Base-by-base conservation (phyloP, 192 early-diverging fungal genomes). In the Coemansia sp. region DNA sequence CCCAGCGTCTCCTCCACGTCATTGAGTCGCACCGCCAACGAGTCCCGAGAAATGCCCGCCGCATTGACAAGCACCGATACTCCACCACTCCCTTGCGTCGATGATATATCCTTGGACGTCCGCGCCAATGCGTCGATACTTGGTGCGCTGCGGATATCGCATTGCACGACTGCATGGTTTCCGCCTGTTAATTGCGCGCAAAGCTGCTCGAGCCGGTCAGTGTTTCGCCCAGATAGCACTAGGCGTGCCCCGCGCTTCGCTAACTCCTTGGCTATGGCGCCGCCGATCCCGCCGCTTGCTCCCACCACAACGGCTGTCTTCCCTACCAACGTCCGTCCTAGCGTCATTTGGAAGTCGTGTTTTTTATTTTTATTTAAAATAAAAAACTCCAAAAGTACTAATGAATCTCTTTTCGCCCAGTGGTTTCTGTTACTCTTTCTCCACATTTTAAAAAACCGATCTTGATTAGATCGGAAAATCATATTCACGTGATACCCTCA, bases 211-310 rank as follows among this genome's bases (percentile, higher is more conserved):
- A 49, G 84, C 68, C 62, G 70, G 39, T 21, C 63, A 15, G 24
- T 83, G 81, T 62, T 88, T 8, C 87, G 85, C 5, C 90, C 89
- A 2, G 89, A 67, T 5, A 92, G 43, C 20, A 90, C 77, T 16
- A 89, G 62, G 1, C 73, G 75, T 2, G 86, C 86, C 2, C 89
- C 89, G 4, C 87, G 78, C 8, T 58, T 26, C 1, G 89, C 87
- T 70, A 92, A 90, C 15, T 87, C 82, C 39, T 80, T 60, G 6
- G 89, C 87, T 64, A 86, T 87, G 15, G 89, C 86, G 6, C 88
- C 66, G 9, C 93, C 93, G 63, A 94, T 93, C 12, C 93, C 93
- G 51, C 93, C 88, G 24, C 88, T 90, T 0, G 91, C 93, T 0
- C 93, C 93, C 20, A 91, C 89, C 23, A 94, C 75, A 15, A 87